These are phyloP conservation scores for Albifimbria verrucaria DNA, from an alignment of 2,329 filamentous ascomycete species.

Conservation along the genomic window DNA sequence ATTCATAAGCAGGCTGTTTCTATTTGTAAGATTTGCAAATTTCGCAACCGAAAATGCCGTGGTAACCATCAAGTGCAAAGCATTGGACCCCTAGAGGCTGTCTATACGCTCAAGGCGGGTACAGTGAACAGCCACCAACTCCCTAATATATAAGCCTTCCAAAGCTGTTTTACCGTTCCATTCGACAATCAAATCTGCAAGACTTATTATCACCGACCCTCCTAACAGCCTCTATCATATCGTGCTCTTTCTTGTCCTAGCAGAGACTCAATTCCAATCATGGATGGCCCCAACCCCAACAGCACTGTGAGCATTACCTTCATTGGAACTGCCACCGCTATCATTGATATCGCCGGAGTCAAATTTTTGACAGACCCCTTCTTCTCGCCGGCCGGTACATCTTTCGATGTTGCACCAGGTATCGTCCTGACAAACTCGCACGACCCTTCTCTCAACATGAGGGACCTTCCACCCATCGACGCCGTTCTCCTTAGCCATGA, in stretches of 20 bases:
- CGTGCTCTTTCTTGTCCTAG: constrained; percentile 9
- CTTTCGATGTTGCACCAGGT: constrained; percentile 23
- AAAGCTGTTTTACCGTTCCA: too few species aligned
- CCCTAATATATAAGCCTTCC: background rate
- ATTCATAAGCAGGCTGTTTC: background rate
- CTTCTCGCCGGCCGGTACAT: constrained; percentile 37
- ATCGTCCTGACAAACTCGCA: constrained; percentile 25
- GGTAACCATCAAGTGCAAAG: background rate
- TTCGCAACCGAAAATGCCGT: background rate
- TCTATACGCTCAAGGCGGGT: too few species aligned
- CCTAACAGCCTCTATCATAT: background rate
- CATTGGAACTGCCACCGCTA: constrained; percentile 46
- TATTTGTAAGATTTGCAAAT: background rate
- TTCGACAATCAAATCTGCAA: background rate
- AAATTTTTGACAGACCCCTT: constrained; percentile 44
- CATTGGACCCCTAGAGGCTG: too few species aligned
- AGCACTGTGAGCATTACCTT: constrained; percentile 31
- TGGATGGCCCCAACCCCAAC: background rate
- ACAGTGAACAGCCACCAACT: too few species aligned
- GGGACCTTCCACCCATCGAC: constrained; percentile 41
- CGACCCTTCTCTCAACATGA: constrained; percentile 30
- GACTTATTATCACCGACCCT: background rate
- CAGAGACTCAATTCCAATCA: background rate
- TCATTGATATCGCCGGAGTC: constrained; percentile 38
- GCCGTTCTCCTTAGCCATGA: constrained; percentile 48